phyloP scores from a whole-genome alignment of 2,329 filamentous ascomycete genomes.

The Cladosporium austrohemisphaericum region DNA sequence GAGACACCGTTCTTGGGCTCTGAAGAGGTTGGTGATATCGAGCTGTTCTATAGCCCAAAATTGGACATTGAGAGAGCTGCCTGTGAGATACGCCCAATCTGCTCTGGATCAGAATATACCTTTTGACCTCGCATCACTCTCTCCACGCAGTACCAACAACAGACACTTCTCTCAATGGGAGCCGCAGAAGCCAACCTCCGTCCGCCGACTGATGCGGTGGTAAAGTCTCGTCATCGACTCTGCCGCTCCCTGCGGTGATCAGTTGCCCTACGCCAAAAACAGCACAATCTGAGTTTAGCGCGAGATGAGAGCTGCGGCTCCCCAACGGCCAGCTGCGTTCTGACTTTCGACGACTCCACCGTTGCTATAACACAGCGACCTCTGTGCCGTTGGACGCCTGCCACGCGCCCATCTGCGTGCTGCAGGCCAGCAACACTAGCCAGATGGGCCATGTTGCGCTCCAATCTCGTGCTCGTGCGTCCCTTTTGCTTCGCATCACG shows the following conservation, averaged over 20 bases:
- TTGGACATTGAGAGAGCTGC: too few relatives aligned
- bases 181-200: neutral
- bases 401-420: neutral
- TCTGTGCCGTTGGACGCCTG: neutral
- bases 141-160: too few relatives aligned
- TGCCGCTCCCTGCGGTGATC: neutral
- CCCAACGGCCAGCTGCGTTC: constrained; percentile 7
- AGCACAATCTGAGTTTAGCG: neutral
- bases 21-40: too few relatives aligned
- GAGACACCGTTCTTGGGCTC: too few relatives aligned
- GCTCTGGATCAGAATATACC: too few relatives aligned
- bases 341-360: constrained; percentile 8
- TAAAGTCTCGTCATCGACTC: constrained; percentile 9
- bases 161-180: too few relatives aligned
- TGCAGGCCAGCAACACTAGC: neutral
- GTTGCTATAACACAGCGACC: constrained; percentile 2
- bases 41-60: too few relatives aligned
- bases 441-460: constrained; percentile 7
- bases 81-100: too few relatives aligned
- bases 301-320: constrained; percentile 4
- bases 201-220: neutral
- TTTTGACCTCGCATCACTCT: too few relatives aligned
- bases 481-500: constrained; percentile 5
- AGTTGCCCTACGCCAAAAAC: neutral
- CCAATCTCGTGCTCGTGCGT: neutral